Percentiles rank a stretch among this genome's conserved stretches.
Conservation (phyloP, 495 filamentous ascomycete genomes). For the Penicillium lividum region DNA sequence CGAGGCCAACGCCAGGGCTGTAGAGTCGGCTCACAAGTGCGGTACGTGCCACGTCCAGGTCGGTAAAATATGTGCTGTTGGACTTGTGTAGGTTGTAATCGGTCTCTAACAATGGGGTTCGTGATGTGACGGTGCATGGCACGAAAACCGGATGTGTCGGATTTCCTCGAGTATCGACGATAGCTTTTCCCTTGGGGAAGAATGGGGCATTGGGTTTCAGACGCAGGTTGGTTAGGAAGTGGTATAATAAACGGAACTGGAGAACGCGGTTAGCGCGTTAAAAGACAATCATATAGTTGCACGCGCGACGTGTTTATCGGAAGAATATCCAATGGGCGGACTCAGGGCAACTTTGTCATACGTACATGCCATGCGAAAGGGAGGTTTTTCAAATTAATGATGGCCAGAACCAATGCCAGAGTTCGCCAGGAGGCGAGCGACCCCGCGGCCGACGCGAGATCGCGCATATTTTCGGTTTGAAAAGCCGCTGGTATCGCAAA, state of each 20-base stretch:
- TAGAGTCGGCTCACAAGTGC: conserved; percentile 61
- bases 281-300: neutral
- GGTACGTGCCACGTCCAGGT: conserved; percentile 69
- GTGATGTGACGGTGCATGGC: conserved; percentile 53
- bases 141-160: conserved; percentile 56
- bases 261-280: conserved; percentile 20
- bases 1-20: conserved; percentile 55
- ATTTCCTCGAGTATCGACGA: conserved; percentile 32
- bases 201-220: conserved; percentile 40
- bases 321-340: neutral
- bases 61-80: conserved; percentile 75
- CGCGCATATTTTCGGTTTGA: conserved; percentile 27
- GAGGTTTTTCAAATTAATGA: conserved; percentile 62
- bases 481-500: neutral
- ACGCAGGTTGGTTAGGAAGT: conserved; percentile 53
- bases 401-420: conserved; percentile 53
- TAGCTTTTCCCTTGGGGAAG: conserved; percentile 33
- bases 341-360: neutral
- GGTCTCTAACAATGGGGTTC: conserved; percentile 56
- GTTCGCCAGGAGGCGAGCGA: conserved; percentile 52
- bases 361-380: conserved; percentile 66
- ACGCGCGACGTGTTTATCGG: neutral
- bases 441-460: conserved; percentile 24
- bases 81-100: conserved; percentile 74
- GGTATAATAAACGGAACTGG: conserved; percentile 52